Evolutionary conservation across 2,329 filamentous ascomycete genomes (phyloP), one percentile per base, ranked within the genome.

Genomic region (Colletotrichum falcatum): DNA sequence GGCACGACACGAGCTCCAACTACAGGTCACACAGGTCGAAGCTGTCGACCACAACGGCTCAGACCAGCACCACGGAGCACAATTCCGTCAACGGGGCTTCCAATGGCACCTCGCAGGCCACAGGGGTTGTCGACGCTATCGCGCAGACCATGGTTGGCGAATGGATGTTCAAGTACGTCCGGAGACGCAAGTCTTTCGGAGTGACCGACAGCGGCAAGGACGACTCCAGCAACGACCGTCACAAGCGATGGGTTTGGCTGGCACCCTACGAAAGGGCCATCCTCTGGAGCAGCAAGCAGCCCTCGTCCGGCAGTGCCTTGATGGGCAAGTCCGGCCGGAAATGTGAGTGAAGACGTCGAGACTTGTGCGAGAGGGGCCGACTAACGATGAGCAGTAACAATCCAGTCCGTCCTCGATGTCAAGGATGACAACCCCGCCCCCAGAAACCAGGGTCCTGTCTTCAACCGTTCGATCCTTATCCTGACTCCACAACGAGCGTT

Each of bases 71-170:
- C 14, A 76, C 74, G 2, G 84, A 83, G 37, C 84, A 82, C 69
- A 61, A 68, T 26, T 71, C 69, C 7, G 65, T 71, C 44, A 65
- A 60, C 28, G 68, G 68, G 37, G 85, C 85, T 49, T 91, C 88
- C 83, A 86, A 65, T 51, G 90, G 86, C 74, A 83, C 85, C 14
- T 86, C 89, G 37, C 91, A 94, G 74, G 89, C 91, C 53, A 92
- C 92, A 0, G 92, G 90, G 54, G 94, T 98, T 18, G 95, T 99
- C 7, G 96, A 98, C 82, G 94, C 96, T 4, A 98, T 99, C 80
- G 95, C 96, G 1, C 95, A 97, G 78, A 97, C 95, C 0, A 99
- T 99, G 96, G 94, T 99, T 37, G 96, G 96, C 46, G 96, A 98
- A 77, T 96, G 94, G 92, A 95, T 97, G 93, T 95, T 91, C 85